Evolutionary conservation across 306 rosid genomes (phyloP), one percentile per base, ranked within the genome.

Genomic region (Begonia fuchsioides): DNA sequence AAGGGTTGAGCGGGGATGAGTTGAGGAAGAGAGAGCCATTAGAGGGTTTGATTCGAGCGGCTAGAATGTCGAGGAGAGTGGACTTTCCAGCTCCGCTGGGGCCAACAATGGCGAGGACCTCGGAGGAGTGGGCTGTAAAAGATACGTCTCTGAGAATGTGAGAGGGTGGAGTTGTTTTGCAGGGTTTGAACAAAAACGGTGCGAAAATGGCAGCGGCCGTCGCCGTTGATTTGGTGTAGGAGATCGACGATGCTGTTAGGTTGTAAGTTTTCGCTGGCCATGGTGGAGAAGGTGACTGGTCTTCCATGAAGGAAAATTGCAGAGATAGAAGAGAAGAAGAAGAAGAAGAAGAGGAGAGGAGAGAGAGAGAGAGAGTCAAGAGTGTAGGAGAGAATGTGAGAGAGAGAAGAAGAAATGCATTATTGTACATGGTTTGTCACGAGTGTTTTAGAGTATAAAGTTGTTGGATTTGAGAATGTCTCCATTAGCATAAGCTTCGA

Each of bases 61-160:
- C 80, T 6, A 90, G 69, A 47, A 90, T 90, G 79, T 90, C 97
- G 2, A 84, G 68, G 19, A 90, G 95, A 5, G 95, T 90, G 32
- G 97, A 90, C 38, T 90, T 90, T 18, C 97, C 97, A 1, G 97
- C 93, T 0, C 95, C 97, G 10, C 97, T 84, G 1, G 97, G 97
- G 47, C 97, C 97, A 0, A 88, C 97, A 1, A 81, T 39, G 61
- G 97, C 95, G 2, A 84, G 83, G 62, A 88, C 84, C 53, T 90
- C 75, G 8, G 87, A 67, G 0, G 93, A 84, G 17, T 57, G 50
- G 44, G 93, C 95, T 0, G 93, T 74, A 64, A 90, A 66, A 12
- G 87, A 68, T 46, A 90, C 41, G 43, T 84, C 76, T 15, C 69
- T 68, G 68, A 90, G 92, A 66, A 90, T 90, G 60, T 67, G 65